Conservation (phyloP, 2,329 filamentous ascomycete species). For the Ceratocystis diversiconidia region DNA sequence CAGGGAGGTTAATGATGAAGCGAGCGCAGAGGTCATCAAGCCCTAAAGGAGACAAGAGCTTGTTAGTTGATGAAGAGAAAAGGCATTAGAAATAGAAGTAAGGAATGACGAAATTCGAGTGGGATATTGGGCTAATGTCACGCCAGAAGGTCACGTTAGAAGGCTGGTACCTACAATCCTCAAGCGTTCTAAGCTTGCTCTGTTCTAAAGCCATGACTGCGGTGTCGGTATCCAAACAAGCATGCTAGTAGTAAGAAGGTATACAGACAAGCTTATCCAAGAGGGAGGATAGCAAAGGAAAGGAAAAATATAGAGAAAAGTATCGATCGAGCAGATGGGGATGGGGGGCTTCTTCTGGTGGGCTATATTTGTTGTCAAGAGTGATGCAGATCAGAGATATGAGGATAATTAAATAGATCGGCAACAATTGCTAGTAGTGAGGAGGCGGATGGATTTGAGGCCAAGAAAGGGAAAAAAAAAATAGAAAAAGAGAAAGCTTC, state of each 20-base stretch:
- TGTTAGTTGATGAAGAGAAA: neutral
- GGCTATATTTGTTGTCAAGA: too few relatives aligned
- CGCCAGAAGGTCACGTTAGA: neutral
- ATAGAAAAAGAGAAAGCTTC: neutral
- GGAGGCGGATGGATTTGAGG: neutral
- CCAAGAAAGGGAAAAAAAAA: neutral
- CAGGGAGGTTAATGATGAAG: slow-evolving; percentile 92
- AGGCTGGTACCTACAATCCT: slow-evolving; percentile 9
- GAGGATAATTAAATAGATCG: neutral
- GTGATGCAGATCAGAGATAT: neutral
- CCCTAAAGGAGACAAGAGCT: slow-evolving; percentile 33
- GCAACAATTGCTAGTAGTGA: neutral
- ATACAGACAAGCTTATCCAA: neutral
- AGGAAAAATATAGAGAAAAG: neutral
- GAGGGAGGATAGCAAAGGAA: neutral
- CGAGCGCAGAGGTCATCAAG: slow-evolving; percentile 95
- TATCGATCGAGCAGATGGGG: neutral
- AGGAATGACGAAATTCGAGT: neutral
- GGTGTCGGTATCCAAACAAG: slow-evolving; percentile 6
- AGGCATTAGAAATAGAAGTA: neutral
- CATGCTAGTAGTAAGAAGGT: slow-evolving; percentile 8
- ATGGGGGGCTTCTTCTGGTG: too few relatives aligned
- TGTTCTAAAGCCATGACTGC: slow-evolving; percentile 12
- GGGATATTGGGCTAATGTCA: neutral
- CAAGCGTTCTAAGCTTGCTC: slow-evolving; percentile 12